Percentiles rank a stretch among this genome's conserved stretches.
These are phyloP conservation scores for Apiospora hydei DNA, from an alignment of 2,329 filamentous ascomycete species.

Conservation along the genomic window DNA sequence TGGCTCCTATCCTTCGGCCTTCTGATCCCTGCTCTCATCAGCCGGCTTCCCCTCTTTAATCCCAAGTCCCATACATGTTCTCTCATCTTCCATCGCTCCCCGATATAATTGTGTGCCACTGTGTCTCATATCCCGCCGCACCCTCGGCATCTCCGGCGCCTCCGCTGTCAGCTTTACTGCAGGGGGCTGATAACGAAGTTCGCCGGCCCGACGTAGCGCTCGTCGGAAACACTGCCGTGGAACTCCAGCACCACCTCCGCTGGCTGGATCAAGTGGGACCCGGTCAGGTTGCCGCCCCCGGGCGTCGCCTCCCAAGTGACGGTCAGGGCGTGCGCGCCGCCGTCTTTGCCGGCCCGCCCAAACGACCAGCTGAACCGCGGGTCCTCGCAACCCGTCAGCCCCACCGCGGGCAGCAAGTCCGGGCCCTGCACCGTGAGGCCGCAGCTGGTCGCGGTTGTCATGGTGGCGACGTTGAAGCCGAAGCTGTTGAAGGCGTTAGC, in stretches of 20 bases:
- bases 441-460: neutral
- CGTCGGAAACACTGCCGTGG: slow-evolving; percentile 16
- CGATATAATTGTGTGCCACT: neutral
- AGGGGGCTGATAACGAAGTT: slow-evolving; percentile 10
- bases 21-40: neutral
- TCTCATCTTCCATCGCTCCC: neutral
- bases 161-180: neutral
- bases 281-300: slow-evolving; percentile 20
- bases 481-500: slow-evolving; percentile 2
- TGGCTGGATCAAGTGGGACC: slow-evolving; percentile 14
- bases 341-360: slow-evolving; percentile 5
- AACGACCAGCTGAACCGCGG: slow-evolving; percentile 21
- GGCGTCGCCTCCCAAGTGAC: slow-evolving; percentile 13
- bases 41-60: neutral
- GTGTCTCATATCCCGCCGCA: too few relatives aligned
- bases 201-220: slow-evolving; percentile 24
- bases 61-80: neutral
- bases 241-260: slow-evolving; percentile 18
- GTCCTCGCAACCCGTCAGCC: slow-evolving; percentile 17
- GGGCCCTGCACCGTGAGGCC: slow-evolving; percentile 17
- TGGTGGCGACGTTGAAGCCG: neutral
- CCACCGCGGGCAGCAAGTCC: slow-evolving; percentile 7
- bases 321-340: slow-evolving; percentile 17
- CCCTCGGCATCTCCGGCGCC: neutral
- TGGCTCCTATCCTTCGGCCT: neutral